Percentiles rank a stretch among this genome's conserved stretches.
These are phyloP conservation scores for Cutaneotrichosporon arboriforme DNA, from an alignment of 1,284 basidiomycete species.

Conservation along the genomic window DNA sequence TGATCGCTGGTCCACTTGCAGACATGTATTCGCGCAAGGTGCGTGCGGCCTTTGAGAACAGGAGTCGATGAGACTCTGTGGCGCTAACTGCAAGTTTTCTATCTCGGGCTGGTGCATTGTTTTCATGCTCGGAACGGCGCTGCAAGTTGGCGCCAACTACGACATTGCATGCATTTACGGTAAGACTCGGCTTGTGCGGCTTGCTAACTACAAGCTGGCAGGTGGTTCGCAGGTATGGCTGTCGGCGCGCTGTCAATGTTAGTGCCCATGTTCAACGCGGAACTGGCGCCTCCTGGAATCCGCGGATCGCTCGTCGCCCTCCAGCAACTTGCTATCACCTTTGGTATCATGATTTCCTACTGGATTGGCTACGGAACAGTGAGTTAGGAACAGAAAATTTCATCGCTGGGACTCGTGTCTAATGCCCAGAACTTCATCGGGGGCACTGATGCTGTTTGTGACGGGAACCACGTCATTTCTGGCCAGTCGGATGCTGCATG, in stretches of 20 bases:
- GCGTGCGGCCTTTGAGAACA: slow-evolving; percentile 1
- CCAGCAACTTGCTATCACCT: slow-evolving; percentile 73
- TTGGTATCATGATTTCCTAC: slow-evolving; percentile 54
- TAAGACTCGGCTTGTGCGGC: slow-evolving; percentile 9
- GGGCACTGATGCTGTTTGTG: slow-evolving; percentile 19
- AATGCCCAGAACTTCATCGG: slow-evolving; percentile 23
- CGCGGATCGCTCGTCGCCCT: slow-evolving; percentile 73
- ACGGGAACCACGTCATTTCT: neutral
- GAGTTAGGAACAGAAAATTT: slow-evolving; percentile 27
- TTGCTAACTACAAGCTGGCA: slow-evolving; percentile 20
- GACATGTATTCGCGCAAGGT: slow-evolving; percentile 41
- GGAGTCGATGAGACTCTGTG: too few relatives aligned
- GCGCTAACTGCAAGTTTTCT: slow-evolving; percentile 26
- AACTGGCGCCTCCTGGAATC: slow-evolving; percentile 73
- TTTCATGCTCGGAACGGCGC: slow-evolving; percentile 41
- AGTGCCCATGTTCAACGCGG: slow-evolving; percentile 60
- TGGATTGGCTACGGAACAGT: slow-evolving; percentile 61
- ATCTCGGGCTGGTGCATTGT: slow-evolving; percentile 44
- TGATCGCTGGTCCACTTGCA: slow-evolving; percentile 41
- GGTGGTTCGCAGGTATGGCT: slow-evolving; percentile 44
- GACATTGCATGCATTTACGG: slow-evolving; percentile 39
- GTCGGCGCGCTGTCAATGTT: slow-evolving; percentile 46
- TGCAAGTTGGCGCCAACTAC: slow-evolving; percentile 37
- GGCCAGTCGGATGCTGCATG: slow-evolving; percentile 56
- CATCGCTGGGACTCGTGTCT: neutral